These are phyloP conservation scores for Carex scoparia DNA, from an alignment of 176 grass and related monocot genomes.

Conservation along the genomic window DNA sequence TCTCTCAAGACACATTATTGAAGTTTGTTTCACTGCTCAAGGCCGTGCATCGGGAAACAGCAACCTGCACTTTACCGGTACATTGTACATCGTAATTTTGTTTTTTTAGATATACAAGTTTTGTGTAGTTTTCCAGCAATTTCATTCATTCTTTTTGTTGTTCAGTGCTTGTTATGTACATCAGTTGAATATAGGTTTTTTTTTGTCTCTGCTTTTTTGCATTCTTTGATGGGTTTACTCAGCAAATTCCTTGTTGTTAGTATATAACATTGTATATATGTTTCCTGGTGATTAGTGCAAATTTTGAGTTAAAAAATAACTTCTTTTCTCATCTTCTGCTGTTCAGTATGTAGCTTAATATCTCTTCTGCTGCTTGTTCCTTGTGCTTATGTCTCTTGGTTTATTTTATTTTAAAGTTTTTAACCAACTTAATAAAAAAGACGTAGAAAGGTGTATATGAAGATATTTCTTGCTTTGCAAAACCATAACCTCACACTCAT, in stretches of 20 bases:
- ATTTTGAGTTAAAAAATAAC: not conserved
- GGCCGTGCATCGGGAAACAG: constrained; percentile 44
- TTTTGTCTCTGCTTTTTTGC: not conserved
- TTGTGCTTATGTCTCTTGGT: not conserved
- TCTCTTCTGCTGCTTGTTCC: not conserved
- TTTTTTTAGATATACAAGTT: constrained; percentile 5
- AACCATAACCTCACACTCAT: no score
- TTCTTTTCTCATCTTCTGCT: not conserved
- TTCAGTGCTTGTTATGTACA: constrained; percentile 21
- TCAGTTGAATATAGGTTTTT: constrained; percentile 16
- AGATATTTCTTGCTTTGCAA: not conserved
- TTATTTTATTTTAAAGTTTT: not conserved
- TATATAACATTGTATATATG: not conserved
- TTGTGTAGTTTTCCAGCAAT: constrained; percentile 37
- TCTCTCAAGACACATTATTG: constrained; percentile 55
- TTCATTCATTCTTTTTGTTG: constrained; percentile 71
- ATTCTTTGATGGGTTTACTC: constrained; percentile 16
- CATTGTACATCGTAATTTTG: constrained; percentile 59
- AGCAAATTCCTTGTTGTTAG: not conserved
- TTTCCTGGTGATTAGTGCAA: not conserved
- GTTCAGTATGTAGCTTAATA: not conserved
- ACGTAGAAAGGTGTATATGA: not conserved
- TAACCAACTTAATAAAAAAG: not conserved
- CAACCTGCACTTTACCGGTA: constrained; percentile 52
- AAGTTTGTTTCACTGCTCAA: constrained; percentile 83